Evolutionary conservation across 805 yeast genomes (phyloP).

Genomic region (Hanseniaspora clermontiae): DNA sequence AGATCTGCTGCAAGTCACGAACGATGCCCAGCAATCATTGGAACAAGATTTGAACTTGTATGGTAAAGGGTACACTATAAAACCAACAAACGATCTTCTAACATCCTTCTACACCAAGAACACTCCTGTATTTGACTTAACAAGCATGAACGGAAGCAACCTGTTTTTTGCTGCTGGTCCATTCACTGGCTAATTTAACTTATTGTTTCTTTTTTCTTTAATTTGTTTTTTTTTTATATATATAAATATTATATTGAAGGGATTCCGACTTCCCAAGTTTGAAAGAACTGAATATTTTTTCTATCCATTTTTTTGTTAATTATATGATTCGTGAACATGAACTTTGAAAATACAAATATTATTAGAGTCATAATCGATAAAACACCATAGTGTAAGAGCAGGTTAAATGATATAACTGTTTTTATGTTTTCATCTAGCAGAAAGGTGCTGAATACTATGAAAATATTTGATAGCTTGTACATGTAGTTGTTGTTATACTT

Average conservation of each 20-base stretch:
- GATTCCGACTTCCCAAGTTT: constrained; percentile 2
- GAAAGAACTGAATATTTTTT: constrained; percentile 6
- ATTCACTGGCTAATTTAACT: constrained; percentile 32
- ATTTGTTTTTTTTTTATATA: constrained; percentile 12
- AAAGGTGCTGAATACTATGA: background rate
- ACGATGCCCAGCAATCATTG: constrained; percentile 10
- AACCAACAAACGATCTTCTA: constrained; percentile 82
- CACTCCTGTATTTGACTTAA: constrained; percentile 87
- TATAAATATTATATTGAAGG: background rate
- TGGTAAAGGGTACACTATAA: constrained; percentile 51
- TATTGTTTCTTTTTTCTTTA: no score
- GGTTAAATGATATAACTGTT: background rate
- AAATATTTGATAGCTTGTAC: background rate
- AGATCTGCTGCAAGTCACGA: constrained; percentile 18
- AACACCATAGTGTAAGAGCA: background rate
- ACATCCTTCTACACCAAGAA: constrained; percentile 87
- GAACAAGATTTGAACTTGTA: constrained; percentile 32
- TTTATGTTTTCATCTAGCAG: background rate
- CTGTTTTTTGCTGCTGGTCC: constrained; percentile 90
- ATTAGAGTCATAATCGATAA: background rate
- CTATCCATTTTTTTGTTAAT: constrained; percentile 6
- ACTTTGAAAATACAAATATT: background rate
- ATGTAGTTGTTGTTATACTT: constrained; percentile 11
- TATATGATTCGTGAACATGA: background rate
- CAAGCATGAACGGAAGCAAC: constrained; percentile 71